Evolutionary conservation across 345 rosid species (phyloP), one percentile per base, ranked within the genome.

Genomic region (Capsella bursapastoris): DNA sequence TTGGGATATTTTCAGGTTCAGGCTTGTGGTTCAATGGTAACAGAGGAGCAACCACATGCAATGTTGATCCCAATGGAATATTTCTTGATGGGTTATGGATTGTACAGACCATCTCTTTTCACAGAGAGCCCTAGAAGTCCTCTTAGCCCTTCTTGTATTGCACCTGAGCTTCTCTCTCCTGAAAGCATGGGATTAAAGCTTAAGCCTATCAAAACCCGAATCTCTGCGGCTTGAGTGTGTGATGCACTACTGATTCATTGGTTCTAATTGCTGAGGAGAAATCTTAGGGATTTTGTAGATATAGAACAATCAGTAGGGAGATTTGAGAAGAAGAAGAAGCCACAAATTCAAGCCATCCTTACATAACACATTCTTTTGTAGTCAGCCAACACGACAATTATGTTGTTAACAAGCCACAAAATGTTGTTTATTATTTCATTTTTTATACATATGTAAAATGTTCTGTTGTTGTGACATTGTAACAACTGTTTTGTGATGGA

Each of bases 121-220:
- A 73, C 82, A 7, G 90, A 72, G 68, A 96, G 99, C 83, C 99
- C 98, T 1, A 87, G 97, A 73, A 96, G 99, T 64, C 93, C 97
- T 0, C 84, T 96, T 57, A 90, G 90, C 81, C 96, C 89, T 9
- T 80, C 90, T 18, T 89, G 95, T 78, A 92, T 96, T 82, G 86
- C 98, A 14, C 97, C 97, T 0, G 97, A 96, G 81, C 99, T 96
- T 40, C 97, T 95, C 40, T 89, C 99, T 8, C 99, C 99, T 6
- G 98, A 92, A 81, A 95, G 95, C 86, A 90, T 96, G 99, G 98
- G 99, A 3, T 78, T 96, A 86, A 96, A 96, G 88, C 88, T 96
- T 13, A 96, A 92, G 83, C 98, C 98, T 11, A 96, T 96, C 80
- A 96, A 88, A 83, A 96, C 99, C 32, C 84, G 97, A 3, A 35